Evolutionary conservation across 2,329 filamentous ascomycete species (phyloP).

Genomic region (Colletotrichum abscissum): DNA sequence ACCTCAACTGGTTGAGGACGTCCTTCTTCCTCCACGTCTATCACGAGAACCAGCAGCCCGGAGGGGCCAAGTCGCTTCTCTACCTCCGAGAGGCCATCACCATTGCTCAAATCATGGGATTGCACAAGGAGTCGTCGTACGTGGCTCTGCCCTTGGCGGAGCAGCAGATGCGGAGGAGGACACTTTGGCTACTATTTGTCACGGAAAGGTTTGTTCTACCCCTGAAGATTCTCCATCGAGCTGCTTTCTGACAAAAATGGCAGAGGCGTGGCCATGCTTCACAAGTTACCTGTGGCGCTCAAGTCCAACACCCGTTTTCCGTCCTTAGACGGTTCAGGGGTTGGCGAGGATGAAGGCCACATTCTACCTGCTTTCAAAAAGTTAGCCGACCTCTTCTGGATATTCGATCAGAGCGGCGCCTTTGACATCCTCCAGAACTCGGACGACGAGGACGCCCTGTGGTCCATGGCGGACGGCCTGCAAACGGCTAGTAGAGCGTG

Average conservation of each 20-base stretch:
- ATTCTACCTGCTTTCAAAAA: constrained; percentile 61
- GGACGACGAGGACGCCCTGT: constrained; percentile 45
- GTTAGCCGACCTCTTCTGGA: constrained; percentile 60
- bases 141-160: constrained; percentile 47
- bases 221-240: neutral
- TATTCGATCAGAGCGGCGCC: constrained; percentile 60
- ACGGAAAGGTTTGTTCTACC: constrained; percentile 49
- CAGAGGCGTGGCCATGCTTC: constrained; percentile 61
- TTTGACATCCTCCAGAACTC: constrained; percentile 58
- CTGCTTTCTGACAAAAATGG: neutral
- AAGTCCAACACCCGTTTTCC: constrained; percentile 52
- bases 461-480: constrained; percentile 39
- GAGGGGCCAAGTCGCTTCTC: constrained; percentile 58
- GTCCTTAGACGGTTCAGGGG: constrained; percentile 45
- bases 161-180: constrained; percentile 56
- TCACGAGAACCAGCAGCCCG: constrained; percentile 59
- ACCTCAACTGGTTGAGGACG: constrained; percentile 55
- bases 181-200: constrained; percentile 50
- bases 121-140: constrained; percentile 58
- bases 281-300: constrained; percentile 59
- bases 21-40: constrained; percentile 65
- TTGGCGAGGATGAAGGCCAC: constrained; percentile 52
- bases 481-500: constrained; percentile 40
- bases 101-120: constrained; percentile 59
- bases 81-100: constrained; percentile 64